Evolutionary conservation across 768 basidiomycete genomes (phyloP).

Genomic region (Psilocybe tampanensis): DNA sequence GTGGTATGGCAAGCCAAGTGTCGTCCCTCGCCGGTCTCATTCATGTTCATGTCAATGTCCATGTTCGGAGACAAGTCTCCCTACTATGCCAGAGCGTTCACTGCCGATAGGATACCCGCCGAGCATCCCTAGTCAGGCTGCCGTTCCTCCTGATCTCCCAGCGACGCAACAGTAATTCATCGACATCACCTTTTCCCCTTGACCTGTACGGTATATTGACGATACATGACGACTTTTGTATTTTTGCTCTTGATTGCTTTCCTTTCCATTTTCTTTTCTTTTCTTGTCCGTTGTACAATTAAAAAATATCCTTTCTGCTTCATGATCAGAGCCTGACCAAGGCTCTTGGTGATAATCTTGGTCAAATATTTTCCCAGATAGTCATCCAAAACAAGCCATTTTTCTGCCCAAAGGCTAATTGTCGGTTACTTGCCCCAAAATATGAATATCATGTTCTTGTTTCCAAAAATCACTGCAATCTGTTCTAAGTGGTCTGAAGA

Average conservation of each 20-base stretch:
- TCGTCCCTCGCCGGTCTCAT: neutral
- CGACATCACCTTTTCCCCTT: too few relatives aligned
- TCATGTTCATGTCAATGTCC: too few relatives aligned
- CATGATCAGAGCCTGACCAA: too few relatives aligned
- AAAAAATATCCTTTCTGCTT: too few relatives aligned
- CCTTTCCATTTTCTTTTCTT: neutral
- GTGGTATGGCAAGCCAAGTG: neutral
- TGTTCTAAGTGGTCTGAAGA: neutral
- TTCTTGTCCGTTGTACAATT: neutral
- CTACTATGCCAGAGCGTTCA: constrained; percentile 1
- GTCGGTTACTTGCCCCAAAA: neutral
- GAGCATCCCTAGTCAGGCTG: neutral
- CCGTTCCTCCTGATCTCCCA: neutral
- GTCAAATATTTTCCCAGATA: too few relatives aligned
- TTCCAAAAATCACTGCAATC: too few relatives aligned
- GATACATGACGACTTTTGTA: neutral
- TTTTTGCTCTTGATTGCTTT: neutral
- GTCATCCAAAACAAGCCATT: too few relatives aligned
- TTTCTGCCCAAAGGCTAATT: too few relatives aligned
- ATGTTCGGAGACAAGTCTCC: neutral
- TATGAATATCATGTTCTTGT: too few relatives aligned
- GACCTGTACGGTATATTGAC: neutral
- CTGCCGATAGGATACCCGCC: constrained; percentile 13
- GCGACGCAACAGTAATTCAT: neutral
- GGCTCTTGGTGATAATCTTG: too few relatives aligned